These are phyloP conservation scores for Firmiana major DNA, from an alignment of 345 rosid genomes.

Conservation along the genomic window DNA sequence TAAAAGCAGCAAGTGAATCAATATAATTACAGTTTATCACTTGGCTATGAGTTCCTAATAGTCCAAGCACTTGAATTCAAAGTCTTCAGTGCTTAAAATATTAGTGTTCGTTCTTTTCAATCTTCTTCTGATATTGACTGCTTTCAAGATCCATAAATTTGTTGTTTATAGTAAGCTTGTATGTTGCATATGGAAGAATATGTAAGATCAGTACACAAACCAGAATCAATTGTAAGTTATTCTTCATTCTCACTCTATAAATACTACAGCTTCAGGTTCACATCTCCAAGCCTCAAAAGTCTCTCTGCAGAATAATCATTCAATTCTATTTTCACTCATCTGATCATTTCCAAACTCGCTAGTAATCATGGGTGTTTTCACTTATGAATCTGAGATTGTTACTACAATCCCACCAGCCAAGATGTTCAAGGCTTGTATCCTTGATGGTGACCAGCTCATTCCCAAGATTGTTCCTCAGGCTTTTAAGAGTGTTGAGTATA, in stretches of 20 bases:
- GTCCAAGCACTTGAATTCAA: not conserved
- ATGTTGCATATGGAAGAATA: too few species aligned
- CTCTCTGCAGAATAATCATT: not conserved
- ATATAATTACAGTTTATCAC: too few species aligned
- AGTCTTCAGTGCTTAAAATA: not conserved
- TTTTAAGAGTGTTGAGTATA: slow-evolving; percentile 20
- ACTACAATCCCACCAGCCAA: slow-evolving; percentile 21
- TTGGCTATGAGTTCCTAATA: too few species aligned
- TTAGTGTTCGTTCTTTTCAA: not conserved
- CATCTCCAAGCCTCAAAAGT: not conserved
- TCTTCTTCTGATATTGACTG: not conserved
- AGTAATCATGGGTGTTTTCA: slow-evolving; percentile 20
- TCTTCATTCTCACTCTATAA: not conserved
- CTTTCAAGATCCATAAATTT: slow-evolving; percentile 4
- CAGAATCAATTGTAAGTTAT: not conserved
- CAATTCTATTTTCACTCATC: not conserved
- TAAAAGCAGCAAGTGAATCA: too few species aligned
- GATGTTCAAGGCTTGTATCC: slow-evolving; percentile 32
- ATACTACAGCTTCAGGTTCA: not conserved
- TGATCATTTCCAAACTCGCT: not conserved
- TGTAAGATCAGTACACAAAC: not conserved
- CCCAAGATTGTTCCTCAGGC: slow-evolving; percentile 36
- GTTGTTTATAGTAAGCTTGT: not conserved
- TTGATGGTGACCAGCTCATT: slow-evolving; percentile 28
- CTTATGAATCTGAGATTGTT: slow-evolving; percentile 22